Evolutionary conservation across 306 rosid species (phyloP), one percentile per base, ranked within the genome.

Genomic region (Rosa lucieae): DNA sequence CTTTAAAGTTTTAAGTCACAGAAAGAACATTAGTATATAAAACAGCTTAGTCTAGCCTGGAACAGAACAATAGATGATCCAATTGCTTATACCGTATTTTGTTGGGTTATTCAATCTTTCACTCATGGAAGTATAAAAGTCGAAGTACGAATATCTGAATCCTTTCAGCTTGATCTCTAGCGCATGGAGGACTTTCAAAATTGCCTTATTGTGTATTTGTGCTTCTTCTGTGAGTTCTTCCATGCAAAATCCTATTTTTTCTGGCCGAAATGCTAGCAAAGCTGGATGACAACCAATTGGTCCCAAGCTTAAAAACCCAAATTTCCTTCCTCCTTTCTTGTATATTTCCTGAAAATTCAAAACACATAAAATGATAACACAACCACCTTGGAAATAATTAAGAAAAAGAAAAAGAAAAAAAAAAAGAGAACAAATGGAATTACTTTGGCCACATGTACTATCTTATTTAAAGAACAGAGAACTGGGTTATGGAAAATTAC

Each of bases 241-340:
- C 11, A 2, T 3, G 29, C 63, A 56, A 56, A 29, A 5, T 56
- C 63, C 62, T 56, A 56, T 20, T 26, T 56, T 56, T 56, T 32
- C 35, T 32, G 35, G 35, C 63, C n/a, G 63, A 8, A 9, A 56
- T 20, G n/a, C 62, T 56, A 56, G 3, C 29, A n/a, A 6, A n/a
- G 29, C 63, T 56, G 63, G 63, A 7, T n/a, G 29, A 20, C 63
- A 56, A 56, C 63, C 63, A 56, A 56, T 56, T 56, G 63, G 29
- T 8, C 63, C 63, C 32, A 56, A 7, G 63, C 32, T 56, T n/a
- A 18, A 12, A 56, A 56, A n/a, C 63, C 11, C 63, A 56, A 56
- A 56, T n/a, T 56, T 56, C 29, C 63, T 56, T 56, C 63, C 63
- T 56, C 63, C 29, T 56, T 56, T 56, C 63, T 7, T 56, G 63